These are phyloP conservation scores for Alternaria gaisen DNA, from an alignment of 2,329 filamentous ascomycete genomes.

Conservation along the genomic window DNA sequence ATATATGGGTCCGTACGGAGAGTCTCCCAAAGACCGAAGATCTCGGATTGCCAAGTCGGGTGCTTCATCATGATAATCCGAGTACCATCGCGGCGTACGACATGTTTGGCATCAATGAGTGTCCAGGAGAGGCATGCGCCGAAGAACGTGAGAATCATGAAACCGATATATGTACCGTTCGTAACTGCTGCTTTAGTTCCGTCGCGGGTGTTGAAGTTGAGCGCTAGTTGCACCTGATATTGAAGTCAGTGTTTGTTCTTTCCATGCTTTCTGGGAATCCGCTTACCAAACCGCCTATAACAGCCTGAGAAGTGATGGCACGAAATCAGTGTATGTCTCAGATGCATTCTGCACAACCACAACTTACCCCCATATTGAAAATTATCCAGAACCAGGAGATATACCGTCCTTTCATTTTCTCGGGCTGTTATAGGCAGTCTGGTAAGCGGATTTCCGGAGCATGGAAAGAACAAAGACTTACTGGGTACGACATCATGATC, in stretches of 20 bases:
- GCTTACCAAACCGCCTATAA: conserved; percentile 76
- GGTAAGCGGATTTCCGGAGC: conserved; percentile 53
- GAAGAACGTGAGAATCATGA: conserved; percentile 78
- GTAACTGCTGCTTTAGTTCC: conserved; percentile 57
- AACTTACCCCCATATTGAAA: conserved; percentile 75
- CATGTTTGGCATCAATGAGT: conserved; percentile 72
- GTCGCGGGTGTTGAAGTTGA: conserved; percentile 67
- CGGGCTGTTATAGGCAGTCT: conserved; percentile 80
- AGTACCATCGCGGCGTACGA: conserved; percentile 77
- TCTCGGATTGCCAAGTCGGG: conserved; percentile 80
- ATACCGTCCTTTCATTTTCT: conserved; percentile 81
- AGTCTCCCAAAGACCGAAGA: conserved; percentile 76
- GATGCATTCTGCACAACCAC: no score
- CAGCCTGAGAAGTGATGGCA: conserved; percentile 56
- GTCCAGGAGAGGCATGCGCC: conserved; percentile 74
- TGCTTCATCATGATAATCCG: conserved; percentile 85
- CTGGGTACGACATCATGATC: conserved; percentile 85
- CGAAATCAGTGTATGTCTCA: no score
- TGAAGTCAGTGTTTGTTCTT: neutral
- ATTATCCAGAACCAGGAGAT: conserved; percentile 93
- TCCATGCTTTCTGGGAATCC: neutral
- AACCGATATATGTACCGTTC: conserved; percentile 82
- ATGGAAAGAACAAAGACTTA: neutral
- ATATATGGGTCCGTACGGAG: conserved; percentile 74
- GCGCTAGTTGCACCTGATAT: conserved; percentile 68